Base-by-base conservation (phyloP, 148 eudicot genomes). In the Rhododendron henanense region DNA sequence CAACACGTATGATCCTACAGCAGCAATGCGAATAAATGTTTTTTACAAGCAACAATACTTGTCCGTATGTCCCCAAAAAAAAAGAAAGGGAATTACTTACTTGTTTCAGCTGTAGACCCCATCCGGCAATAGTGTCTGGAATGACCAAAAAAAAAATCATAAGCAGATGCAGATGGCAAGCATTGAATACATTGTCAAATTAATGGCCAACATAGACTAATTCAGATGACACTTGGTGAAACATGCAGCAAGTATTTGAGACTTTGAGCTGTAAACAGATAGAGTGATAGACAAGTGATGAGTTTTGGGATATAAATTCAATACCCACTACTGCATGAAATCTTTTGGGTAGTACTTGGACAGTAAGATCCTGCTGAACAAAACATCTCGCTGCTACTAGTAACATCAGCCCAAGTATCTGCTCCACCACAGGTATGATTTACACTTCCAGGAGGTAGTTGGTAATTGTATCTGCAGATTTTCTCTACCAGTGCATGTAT, bases 361-460 rank as follows among this genome's bases (percentile, higher is more conserved):
- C 99, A 97, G 81, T 90, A 95, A 86, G 94, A 92, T n/a, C 99
- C 98, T 23, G 98, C 94, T 78, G 94, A 84, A 84, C 99, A 97
- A 85, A 97, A 97, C 55, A 92, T 45, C 83, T 97, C 94, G 31
- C 83, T 88, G 86, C 93, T 90, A 78, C 86, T 90, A 0, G 87
- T 14, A 50, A 93, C 92, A 86, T 93, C 94, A 25, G 95, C 94
- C 99, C 99, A 97, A 84, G 88, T 85, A 91, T 94, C 98, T 48
- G 99, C 99, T 88, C 94, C 95, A 47, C 98, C 99, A 85, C 99
- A 97, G 39, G 93, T 85, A 88, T 95, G 98, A 84, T 93, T 93
- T 41, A 84, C 83, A 86, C 89, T 93, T 81, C 95, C 95, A 78
- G 98, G 94, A 84, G 99, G 98, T 71, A 94, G 90, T 88, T 93